Evolutionary conservation across 1,284 basidiomycete genomes (phyloP).

Genomic region (Heterobasidion parviporum): DNA sequence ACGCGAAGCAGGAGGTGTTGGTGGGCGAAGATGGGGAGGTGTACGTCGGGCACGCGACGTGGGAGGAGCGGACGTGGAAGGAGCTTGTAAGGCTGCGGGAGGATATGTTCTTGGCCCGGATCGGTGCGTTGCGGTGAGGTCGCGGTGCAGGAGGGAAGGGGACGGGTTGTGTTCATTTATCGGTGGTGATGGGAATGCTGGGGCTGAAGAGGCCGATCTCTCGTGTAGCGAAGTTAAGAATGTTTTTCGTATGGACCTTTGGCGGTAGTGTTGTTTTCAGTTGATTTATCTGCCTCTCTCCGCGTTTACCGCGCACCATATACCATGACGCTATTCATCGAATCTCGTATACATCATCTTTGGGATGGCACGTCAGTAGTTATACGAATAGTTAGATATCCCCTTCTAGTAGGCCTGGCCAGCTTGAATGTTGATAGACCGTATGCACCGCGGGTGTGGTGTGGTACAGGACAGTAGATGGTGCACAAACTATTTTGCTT

Average conservation of each 20-base stretch:
- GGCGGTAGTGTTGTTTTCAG: no score
- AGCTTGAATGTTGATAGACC: no score
- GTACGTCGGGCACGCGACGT: conserved; percentile 54
- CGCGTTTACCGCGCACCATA: no score
- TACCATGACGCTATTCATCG: no score
- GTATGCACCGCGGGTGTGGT: not conserved
- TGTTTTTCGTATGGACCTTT: no score
- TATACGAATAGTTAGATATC: not conserved
- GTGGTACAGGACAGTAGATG: not conserved
- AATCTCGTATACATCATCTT: no score
- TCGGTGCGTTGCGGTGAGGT: conserved; percentile 51
- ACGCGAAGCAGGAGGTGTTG: conserved; percentile 6
- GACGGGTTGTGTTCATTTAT: not conserved
- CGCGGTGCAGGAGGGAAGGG: not conserved
- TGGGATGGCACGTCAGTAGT: not conserved
- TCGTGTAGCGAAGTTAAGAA: no score
- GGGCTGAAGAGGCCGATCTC: no score
- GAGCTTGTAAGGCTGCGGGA: conserved; percentile 76
- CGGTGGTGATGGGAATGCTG: no score
- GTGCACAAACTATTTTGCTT: not conserved
- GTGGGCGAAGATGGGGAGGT: conserved; percentile 8
- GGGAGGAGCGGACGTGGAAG: conserved; percentile 89
- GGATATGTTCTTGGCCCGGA: conserved; percentile 84
- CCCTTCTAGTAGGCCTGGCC: no score
- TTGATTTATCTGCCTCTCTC: no score